A percentile compares a stretch with the other conserved stretches of the same genome.
Evolutionary conservation across 768 basidiomycete species (phyloP).

Genomic region (Peribolospora baueri): DNA sequence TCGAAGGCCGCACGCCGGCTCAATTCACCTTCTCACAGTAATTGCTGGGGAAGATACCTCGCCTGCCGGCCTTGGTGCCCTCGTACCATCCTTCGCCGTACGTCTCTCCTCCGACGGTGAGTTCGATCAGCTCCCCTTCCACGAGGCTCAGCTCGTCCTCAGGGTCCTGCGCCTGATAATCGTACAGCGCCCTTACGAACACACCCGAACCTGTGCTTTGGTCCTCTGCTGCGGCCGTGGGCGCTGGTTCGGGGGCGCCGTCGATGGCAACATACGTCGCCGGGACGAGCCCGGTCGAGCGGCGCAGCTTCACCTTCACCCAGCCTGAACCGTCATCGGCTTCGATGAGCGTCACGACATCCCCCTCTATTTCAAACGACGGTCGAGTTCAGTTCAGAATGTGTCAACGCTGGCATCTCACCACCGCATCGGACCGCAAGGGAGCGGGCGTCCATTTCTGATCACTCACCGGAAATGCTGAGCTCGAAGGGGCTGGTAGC

Average conservation of each 20-base stretch:
- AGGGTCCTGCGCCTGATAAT: conserved; percentile 42
- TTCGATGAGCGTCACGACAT: conserved; percentile 40
- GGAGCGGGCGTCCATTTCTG: neutral
- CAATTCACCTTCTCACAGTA: no score
- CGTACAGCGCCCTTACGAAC: conserved; percentile 49
- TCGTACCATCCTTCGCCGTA: conserved; percentile 72
- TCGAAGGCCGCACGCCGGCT: no score
- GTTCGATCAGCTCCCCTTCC: conserved; percentile 38
- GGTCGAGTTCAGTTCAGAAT: neutral
- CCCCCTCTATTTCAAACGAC: conserved; percentile 29
- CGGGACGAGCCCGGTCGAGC: conserved; percentile 50
- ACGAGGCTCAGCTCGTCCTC: conserved; percentile 40
- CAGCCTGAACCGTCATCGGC: conserved; percentile 68
- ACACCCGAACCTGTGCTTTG: neutral
- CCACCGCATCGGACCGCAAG: neutral
- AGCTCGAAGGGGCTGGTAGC: conserved; percentile 59
- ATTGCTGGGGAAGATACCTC: conserved; percentile 45
- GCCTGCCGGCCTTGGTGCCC: conserved; percentile 37
- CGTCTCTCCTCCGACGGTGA: conserved; percentile 41
- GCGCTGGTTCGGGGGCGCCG: neutral
- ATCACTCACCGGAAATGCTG: conserved; percentile 30
- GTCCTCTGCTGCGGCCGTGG: conserved; percentile 8
- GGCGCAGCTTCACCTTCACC: conserved; percentile 47
- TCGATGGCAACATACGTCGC: conserved; percentile 37
- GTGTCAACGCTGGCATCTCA: neutral